Evolutionary conservation across 306 rosid genomes (phyloP).

Genomic region (Dryas drummondii): DNA sequence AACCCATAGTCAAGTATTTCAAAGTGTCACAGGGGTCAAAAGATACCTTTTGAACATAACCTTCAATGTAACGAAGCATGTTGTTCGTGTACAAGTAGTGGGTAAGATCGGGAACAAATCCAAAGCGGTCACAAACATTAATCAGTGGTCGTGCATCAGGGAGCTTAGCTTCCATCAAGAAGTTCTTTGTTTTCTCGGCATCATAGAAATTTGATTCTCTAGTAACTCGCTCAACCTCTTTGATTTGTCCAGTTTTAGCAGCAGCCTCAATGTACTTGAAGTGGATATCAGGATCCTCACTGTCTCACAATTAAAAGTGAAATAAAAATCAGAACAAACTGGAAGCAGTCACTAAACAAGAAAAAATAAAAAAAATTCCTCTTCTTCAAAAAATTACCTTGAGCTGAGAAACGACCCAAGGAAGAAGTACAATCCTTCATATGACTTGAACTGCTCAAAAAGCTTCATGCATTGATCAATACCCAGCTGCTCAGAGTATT

Average conservation of each 20-base stretch:
- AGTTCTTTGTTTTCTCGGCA: conserved; percentile 93
- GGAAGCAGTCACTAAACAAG: background rate
- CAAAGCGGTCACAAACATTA: conserved; percentile 98
- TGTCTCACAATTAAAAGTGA: conserved; percentile 33
- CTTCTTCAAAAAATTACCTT: conserved; percentile 51
- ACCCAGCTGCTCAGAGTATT: conserved; percentile 96
- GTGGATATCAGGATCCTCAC: conserved; percentile 99
- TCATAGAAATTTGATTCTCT: conserved; percentile 98
- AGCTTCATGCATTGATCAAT: conserved; percentile 86
- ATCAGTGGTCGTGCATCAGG: conserved; percentile 98
- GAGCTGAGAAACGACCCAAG: conserved; percentile 97
- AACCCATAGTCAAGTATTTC: background rate
- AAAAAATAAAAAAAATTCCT: conserved; percentile 8
- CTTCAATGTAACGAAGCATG: conserved; percentile 99
- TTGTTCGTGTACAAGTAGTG: conserved; percentile 91
- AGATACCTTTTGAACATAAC: conserved; percentile 96
- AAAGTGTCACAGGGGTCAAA: conserved; percentile 11
- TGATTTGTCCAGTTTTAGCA: conserved; percentile 98
- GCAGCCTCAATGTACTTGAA: conserved; percentile 99
- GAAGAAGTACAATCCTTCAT: conserved; percentile 96
- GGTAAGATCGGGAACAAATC: conserved; percentile 98
- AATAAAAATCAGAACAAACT: conserved; percentile 2
- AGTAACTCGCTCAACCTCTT: conserved; percentile 98
- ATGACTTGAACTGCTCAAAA: conserved; percentile 97
- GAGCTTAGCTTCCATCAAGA: conserved; percentile 96